phyloP scores from a whole-genome alignment of 306 rosid species.

The Trifolium fragiferum region DNA sequence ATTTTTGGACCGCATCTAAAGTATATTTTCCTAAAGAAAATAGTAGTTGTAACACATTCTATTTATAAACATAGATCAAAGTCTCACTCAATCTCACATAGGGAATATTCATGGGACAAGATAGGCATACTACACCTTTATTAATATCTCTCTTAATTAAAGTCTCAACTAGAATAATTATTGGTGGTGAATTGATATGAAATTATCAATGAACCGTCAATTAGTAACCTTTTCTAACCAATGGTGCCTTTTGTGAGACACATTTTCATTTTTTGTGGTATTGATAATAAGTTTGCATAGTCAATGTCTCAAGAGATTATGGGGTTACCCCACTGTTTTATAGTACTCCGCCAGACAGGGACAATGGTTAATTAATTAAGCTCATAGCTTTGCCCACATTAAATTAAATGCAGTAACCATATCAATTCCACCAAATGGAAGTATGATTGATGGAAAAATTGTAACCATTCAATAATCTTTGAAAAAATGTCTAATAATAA shows the following conservation, averaged over 20 bases:
- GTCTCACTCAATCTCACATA: neutral
- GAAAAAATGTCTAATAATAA: too few relatives aligned
- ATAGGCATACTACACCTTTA: neutral
- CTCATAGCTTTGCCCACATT: neutral
- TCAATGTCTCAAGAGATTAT: neutral
- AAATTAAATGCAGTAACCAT: neutral
- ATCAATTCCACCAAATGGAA: neutral
- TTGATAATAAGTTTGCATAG: neutral
- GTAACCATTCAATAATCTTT: neutral
- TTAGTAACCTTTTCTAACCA: neutral
- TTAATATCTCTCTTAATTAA: neutral
- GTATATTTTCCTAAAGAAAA: too few relatives aligned
- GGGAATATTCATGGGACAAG: conserved; percentile 5
- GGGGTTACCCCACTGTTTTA: conserved; percentile 34
- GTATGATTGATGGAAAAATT: neutral
- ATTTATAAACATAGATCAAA: too few relatives aligned
- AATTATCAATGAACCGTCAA: neutral
- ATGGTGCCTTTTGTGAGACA: conserved; percentile 6
- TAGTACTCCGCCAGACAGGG: conserved; percentile 22
- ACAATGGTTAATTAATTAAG: neutral
- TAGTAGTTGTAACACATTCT: too few relatives aligned
- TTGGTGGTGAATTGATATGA: neutral
- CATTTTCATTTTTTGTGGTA: neutral
- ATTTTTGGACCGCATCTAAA: too few relatives aligned
- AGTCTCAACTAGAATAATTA: conserved; percentile 15